These are phyloP conservation scores for Thozetella sp. DNA, from an alignment of 495 filamentous ascomycete genomes.

Conservation along the genomic window DNA sequence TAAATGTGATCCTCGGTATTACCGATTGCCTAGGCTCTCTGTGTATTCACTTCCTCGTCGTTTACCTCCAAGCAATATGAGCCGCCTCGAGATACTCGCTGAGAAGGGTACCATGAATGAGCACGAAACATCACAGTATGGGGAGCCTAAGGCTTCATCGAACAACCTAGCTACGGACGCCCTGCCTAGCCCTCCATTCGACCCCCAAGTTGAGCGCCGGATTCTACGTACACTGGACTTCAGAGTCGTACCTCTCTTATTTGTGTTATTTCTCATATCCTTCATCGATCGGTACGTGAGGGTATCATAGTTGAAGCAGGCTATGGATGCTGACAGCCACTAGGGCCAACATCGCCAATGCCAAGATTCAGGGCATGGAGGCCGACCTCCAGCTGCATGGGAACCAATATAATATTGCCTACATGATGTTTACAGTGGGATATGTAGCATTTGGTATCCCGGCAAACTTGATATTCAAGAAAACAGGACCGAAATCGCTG, in stretches of 20 bases:
- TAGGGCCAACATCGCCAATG: constrained; percentile 1
- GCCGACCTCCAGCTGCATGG: neutral
- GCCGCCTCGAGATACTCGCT: too few species aligned
- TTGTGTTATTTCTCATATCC: neutral
- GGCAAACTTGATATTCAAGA: neutral
- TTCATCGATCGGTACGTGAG: neutral
- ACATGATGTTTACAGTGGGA: neutral
- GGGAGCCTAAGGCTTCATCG: too few species aligned
- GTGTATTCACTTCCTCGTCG: too few species aligned
- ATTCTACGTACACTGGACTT: neutral
- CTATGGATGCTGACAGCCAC: neutral
- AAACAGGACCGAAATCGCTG: neutral
- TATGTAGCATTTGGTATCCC: neutral
- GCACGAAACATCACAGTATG: too few species aligned
- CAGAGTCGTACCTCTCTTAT: neutral
- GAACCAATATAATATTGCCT: neutral
- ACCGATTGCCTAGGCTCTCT: too few species aligned
- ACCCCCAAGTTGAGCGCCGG: neutral
- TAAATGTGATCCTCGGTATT: too few species aligned
- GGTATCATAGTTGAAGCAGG: neutral
- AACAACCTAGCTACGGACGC: too few species aligned
- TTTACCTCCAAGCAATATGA: too few species aligned
- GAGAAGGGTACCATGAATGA: too few species aligned
- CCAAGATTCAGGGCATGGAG: constrained; percentile 2
- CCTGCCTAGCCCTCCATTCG: neutral